Percentiles rank a stretch among this genome's conserved stretches.
Conservation (phyloP, 768 basidiomycete genomes). For the Mycena amicta region DNA sequence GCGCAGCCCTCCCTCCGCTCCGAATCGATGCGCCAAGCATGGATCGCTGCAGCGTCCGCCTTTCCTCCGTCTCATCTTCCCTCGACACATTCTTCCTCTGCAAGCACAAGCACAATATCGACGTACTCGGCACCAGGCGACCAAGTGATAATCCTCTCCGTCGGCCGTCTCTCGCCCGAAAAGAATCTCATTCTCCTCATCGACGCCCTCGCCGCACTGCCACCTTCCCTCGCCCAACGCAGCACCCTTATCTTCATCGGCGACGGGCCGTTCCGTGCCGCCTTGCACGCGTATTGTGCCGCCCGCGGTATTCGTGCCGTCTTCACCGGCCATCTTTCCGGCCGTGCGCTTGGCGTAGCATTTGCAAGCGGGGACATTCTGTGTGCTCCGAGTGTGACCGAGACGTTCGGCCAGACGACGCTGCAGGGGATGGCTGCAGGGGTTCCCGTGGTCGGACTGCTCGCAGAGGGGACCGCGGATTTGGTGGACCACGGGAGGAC, state of each 20-base stretch:
- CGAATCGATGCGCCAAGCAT: slow-evolving; percentile 4
- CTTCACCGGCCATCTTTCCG: slow-evolving; percentile 14
- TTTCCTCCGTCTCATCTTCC: not conserved
- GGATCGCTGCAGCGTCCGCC: not conserved
- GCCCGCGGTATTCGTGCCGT: not conserved
- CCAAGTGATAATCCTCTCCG: slow-evolving; percentile 9
- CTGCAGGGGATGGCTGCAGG: slow-evolving; percentile 20
- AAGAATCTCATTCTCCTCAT: slow-evolving; percentile 14
- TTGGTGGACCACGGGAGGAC: slow-evolving; percentile 8
- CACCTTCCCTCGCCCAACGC: not conserved
- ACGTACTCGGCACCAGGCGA: not conserved
- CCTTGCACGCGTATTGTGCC: not conserved
- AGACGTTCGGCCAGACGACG: slow-evolving; percentile 20
- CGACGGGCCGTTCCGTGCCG: not conserved
- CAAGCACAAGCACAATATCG: not conserved
- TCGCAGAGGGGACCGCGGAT: slow-evolving; percentile 20
- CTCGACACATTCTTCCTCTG: not conserved
- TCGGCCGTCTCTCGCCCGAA: slow-evolving; percentile 14
- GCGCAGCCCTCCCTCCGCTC: not conserved
- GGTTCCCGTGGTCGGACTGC: slow-evolving; percentile 13
- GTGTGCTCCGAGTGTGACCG: slow-evolving; percentile 14
- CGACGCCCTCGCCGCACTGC: not conserved
- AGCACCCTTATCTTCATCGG: slow-evolving; percentile 3
- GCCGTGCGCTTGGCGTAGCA: slow-evolving; percentile 7
- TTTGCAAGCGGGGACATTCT: slow-evolving; percentile 14